Evolutionary conservation across 2,329 filamentous ascomycete genomes (phyloP).

Genomic region (Colletotrichum acutatum): DNA sequence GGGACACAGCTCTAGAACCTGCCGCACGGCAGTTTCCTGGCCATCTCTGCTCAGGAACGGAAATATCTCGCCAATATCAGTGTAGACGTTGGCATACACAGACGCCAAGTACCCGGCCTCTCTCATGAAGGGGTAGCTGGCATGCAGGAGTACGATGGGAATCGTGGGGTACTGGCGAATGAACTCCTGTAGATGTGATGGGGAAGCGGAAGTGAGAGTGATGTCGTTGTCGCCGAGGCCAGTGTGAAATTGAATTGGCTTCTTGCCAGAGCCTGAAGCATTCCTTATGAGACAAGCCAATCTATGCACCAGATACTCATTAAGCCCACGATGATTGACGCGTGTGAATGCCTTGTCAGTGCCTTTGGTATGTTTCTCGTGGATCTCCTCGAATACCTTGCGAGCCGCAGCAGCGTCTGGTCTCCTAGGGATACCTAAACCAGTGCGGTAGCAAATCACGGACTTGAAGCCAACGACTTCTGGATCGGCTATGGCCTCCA

Average conservation of each 20-base stretch:
- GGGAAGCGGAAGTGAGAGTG: slow-evolving; percentile 74
- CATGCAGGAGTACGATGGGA: slow-evolving; percentile 82
- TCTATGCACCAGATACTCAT: slow-evolving; percentile 75
- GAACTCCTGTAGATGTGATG: slow-evolving; percentile 78
- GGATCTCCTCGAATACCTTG: slow-evolving; percentile 52
- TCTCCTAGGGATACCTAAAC: slow-evolving; percentile 67
- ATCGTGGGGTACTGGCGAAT: slow-evolving; percentile 76
- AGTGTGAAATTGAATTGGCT: slow-evolving; percentile 87
- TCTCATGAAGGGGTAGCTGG: slow-evolving; percentile 82
- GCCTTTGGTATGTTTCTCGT: slow-evolving; percentile 39
- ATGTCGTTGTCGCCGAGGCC: slow-evolving; percentile 86
- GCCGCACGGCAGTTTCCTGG: slow-evolving; percentile 75
- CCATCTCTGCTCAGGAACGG: slow-evolving; percentile 81
- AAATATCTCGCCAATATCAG: slow-evolving; percentile 86
- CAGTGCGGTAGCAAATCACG: slow-evolving; percentile 83
- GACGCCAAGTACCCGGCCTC: slow-evolving; percentile 83
- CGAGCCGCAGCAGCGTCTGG: slow-evolving; percentile 55
- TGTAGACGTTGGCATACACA: slow-evolving; percentile 82
- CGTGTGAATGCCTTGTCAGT: slow-evolving; percentile 54
- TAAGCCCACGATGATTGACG: slow-evolving; percentile 72
- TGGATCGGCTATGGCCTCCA: slow-evolving; percentile 68
- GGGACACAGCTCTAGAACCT: slow-evolving; percentile 81
- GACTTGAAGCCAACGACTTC: slow-evolving; percentile 85
- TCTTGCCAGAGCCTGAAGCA: slow-evolving; percentile 59
- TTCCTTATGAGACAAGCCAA: slow-evolving; percentile 68